These are phyloP conservation scores for Lunularia cruciata DNA, from an alignment of 225 moss, liverwort and hornwort genomes.

Conservation along the genomic window DNA sequence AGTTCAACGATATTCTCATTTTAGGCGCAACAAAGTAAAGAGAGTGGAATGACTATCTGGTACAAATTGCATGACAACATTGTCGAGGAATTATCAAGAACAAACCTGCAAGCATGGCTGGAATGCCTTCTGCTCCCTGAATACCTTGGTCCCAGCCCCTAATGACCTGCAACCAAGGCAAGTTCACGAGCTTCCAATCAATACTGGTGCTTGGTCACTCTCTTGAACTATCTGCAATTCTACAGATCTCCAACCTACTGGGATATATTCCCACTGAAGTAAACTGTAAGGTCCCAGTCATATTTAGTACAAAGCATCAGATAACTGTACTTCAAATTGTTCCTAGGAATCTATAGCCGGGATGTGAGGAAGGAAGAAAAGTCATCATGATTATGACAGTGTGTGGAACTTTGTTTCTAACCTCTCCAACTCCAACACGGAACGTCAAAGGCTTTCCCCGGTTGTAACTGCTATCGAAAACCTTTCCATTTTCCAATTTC, in stretches of 20 bases:
- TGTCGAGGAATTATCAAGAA: background rate
- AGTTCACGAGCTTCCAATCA: background rate
- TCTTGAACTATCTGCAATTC: too few relatives aligned
- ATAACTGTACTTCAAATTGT: too few relatives aligned
- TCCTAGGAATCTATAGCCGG: too few relatives aligned
- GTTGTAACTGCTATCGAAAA: slow-evolving; percentile 93
- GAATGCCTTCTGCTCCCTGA: slow-evolving; percentile 69
- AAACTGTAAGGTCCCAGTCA: too few relatives aligned
- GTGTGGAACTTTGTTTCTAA: slow-evolving; percentile 15
- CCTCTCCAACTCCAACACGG: slow-evolving; percentile 94
- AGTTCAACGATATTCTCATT: too few relatives aligned
- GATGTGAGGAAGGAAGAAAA: background rate
- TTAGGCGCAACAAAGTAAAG: background rate
- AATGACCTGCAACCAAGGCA: slow-evolving; percentile 65
- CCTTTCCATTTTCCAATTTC: slow-evolving; percentile 72
- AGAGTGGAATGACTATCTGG: background rate
- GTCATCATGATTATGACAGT: too few relatives aligned
- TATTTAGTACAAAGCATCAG: too few relatives aligned
- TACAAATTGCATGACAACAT: background rate
- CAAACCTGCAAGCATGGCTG: slow-evolving; percentile 87
- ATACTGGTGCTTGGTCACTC: too few relatives aligned
- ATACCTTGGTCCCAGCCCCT: slow-evolving; percentile 99
- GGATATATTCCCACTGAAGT: too few relatives aligned
- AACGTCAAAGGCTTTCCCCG: slow-evolving; percentile 84
- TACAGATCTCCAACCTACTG: too few relatives aligned